These are phyloP conservation scores for Yamadazyma epiphylla DNA, from an alignment of 1,139 yeast species.

Conservation along the genomic window DNA sequence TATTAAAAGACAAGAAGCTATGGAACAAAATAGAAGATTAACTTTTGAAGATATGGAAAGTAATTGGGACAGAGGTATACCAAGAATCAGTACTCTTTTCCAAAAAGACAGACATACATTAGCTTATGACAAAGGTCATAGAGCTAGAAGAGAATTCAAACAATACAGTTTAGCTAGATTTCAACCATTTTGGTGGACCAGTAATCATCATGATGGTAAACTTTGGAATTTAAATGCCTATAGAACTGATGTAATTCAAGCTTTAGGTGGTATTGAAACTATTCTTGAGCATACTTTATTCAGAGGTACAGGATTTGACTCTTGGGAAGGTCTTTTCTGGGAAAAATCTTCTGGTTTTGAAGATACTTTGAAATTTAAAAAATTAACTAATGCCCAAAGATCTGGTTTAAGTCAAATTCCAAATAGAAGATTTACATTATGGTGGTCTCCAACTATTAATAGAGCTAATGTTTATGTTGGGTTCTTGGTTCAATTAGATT, in stretches of 20 bases:
- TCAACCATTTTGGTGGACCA: conserved; percentile 97
- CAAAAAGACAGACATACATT: conserved; percentile 94
- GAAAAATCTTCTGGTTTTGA: conserved; percentile 96
- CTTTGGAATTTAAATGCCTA: conserved; percentile 92
- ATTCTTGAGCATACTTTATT: conserved; percentile 92
- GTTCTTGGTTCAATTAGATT: conserved; percentile 89
- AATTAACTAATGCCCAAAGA: conserved; percentile 94
- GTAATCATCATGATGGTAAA: conserved; percentile 89
- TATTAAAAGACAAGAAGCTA: conserved; percentile 81
- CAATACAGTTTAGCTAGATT: conserved; percentile 67
- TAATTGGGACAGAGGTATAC: conserved; percentile 95
- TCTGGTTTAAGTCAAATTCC: conserved; percentile 98
- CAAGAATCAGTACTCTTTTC: conserved; percentile 90
- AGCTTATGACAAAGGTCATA: conserved; percentile 93
- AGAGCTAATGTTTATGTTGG: conserved; percentile 98
- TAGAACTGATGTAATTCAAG: conserved; percentile 94
- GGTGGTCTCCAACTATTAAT: conserved; percentile 99
- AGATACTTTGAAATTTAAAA: conserved; percentile 90
- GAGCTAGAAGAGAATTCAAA: conserved; percentile 76
- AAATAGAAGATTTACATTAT: conserved; percentile 90
- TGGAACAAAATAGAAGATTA: conserved; percentile 77
- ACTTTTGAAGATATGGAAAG: conserved; percentile 93
- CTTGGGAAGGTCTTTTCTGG: conserved; percentile 99
- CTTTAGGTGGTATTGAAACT: conserved; percentile 95
- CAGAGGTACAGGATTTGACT: conserved; percentile 95